Percentiles rank a stretch among this genome's conserved stretches.
These are phyloP conservation scores for Blastomyces percursus DNA, from an alignment of 2,329 filamentous ascomycete species.

Conservation along the genomic window DNA sequence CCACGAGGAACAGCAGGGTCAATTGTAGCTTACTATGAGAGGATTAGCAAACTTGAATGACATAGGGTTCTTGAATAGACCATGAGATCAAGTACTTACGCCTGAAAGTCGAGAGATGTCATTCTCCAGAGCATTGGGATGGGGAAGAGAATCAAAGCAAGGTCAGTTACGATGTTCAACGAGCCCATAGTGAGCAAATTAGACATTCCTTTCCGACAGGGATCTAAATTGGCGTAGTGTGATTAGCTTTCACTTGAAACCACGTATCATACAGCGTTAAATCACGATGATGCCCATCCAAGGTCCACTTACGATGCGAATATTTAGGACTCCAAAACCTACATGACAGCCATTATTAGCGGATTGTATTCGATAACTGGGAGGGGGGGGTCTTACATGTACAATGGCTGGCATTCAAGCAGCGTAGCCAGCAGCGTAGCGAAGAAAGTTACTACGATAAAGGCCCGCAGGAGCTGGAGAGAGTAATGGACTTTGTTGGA, in stretches of 20 bases:
- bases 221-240: slow-evolving; percentile 6
- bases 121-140: slow-evolving; percentile 16
- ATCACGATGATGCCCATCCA: not conserved
- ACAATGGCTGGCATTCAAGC: slow-evolving; percentile 13
- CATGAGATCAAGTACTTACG: slow-evolving; percentile 7
- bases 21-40: slow-evolving; percentile 13
- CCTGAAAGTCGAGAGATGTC: slow-evolving; percentile 11
- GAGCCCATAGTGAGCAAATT: slow-evolving; percentile 13
- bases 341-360: not conserved
- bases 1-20: slow-evolving; percentile 13
- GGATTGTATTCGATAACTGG: not conserved
- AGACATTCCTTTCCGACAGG: slow-evolving; percentile 11
- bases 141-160: slow-evolving; percentile 14
- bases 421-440: slow-evolving; percentile 11
- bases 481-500: slow-evolving; percentile 13
- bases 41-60: not conserved
- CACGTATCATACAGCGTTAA: not conserved
- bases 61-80: not conserved
- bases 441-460: slow-evolving; percentile 11
- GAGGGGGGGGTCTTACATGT: not conserved
- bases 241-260: not conserved
- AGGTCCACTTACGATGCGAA: not conserved
- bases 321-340: not conserved
- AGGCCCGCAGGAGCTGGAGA: slow-evolving; percentile 10
- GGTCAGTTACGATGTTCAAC: slow-evolving; percentile 14